Evolutionary conservation across 768 basidiomycete species (phyloP).

Genomic region (Rhizopogon roseolus): DNA sequence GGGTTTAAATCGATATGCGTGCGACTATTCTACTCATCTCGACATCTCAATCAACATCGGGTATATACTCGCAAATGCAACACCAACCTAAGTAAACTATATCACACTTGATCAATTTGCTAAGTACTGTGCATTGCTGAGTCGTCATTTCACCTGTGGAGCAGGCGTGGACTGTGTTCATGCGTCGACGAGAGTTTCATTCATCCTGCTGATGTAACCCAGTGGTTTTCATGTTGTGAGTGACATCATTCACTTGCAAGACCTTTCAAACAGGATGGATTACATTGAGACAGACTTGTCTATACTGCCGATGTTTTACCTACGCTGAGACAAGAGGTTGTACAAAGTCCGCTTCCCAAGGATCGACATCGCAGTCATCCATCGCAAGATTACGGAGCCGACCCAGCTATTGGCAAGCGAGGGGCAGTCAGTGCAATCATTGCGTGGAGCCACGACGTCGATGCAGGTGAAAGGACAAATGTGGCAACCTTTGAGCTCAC

Average conservation of each 20-base stretch:
- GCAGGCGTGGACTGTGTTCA: not conserved
- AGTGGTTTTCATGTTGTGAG: not conserved
- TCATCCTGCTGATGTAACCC: not conserved
- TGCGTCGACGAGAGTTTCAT: not conserved
- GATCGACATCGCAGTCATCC: conserved; percentile 72
- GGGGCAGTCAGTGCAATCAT: conserved; percentile 20
- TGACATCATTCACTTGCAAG: not conserved
- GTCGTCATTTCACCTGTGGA: too few species aligned
- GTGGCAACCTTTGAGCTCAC: not conserved
- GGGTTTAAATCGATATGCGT: not conserved
- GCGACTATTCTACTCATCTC: not conserved
- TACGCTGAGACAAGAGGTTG: not conserved
- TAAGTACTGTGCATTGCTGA: not conserved
- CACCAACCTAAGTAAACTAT: not conserved
- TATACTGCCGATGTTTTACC: not conserved
- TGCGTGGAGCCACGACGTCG: conserved; percentile 28
- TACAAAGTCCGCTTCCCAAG: conserved; percentile 21
- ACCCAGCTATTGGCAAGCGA: conserved; percentile 21
- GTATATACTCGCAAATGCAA: not conserved
- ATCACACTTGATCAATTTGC: not conserved
- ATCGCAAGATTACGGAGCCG: conserved; percentile 56
- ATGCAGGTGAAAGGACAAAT: conserved; percentile 23
- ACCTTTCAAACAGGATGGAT: not conserved
- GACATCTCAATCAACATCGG: not conserved
- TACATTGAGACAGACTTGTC: not conserved